phyloP scores from a whole-genome alignment of 352 stramenopile species.

The Phytophthora rubi region DNA sequence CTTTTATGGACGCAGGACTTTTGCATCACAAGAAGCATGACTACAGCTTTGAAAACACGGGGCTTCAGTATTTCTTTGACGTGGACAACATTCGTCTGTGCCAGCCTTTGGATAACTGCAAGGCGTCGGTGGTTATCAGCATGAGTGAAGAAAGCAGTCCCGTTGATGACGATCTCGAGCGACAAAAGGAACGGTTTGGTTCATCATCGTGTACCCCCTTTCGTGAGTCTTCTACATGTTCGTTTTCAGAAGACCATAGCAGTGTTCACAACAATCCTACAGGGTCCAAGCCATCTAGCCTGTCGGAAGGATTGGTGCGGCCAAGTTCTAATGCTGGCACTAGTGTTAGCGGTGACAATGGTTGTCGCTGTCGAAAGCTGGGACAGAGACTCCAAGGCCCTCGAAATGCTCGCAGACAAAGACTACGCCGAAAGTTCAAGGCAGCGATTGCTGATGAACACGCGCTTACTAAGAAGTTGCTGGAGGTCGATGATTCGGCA shows the following conservation, averaged over 20 bases:
- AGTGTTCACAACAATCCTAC: conserved; percentile 28
- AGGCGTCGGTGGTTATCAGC: conserved; percentile 9
- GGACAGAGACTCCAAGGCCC: conserved; percentile 41
- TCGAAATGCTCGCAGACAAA: conserved; percentile 25
- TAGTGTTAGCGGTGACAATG: conserved; percentile 8
- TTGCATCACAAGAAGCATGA: conserved; percentile 59
- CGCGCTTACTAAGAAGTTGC: conserved; percentile 46
- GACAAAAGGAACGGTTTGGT: conserved; percentile 10
- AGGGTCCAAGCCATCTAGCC: conserved; percentile 15
- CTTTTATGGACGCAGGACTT: conserved; percentile 54
- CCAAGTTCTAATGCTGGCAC: conserved; percentile 6
- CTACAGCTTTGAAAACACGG: conserved; percentile 38
- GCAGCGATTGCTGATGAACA: conserved; percentile 33
- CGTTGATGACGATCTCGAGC: conserved; percentile 21
- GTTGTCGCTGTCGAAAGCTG: conserved; percentile 49
- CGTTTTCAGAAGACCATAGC: conserved; percentile 20
- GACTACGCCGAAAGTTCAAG: conserved; percentile 45
- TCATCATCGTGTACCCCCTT: conserved; percentile 1
- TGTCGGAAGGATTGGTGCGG: conserved; percentile 5
- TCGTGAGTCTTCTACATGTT: conserved; percentile 9
- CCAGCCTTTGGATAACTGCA: conserved; percentile 23
- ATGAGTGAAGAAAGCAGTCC: background rate
- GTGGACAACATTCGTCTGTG: conserved; percentile 43
- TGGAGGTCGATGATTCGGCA: conserved; percentile 33
- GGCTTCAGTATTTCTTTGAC: conserved; percentile 50